Conservation (phyloP, 257 asterid genomes). For the Solanum rostratum region DNA sequence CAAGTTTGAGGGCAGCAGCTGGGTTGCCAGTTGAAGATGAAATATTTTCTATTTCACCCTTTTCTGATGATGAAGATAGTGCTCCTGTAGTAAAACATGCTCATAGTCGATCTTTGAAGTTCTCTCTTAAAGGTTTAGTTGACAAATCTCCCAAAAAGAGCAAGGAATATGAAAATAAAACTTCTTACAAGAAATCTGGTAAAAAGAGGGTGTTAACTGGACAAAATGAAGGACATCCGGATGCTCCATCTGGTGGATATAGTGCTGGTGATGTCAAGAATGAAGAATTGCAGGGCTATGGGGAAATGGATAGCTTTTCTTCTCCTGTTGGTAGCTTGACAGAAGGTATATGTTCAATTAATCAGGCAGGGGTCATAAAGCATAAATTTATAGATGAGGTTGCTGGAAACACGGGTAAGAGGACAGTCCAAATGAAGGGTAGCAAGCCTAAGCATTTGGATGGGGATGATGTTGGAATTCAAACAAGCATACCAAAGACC, state of each 20-base stretch:
- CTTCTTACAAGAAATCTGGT: slow-evolving; percentile 52
- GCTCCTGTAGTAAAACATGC: slow-evolving; percentile 51
- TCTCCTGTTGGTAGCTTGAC: slow-evolving; percentile 55
- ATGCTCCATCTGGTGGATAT: slow-evolving; percentile 19
- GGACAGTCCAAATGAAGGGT: slow-evolving; percentile 59
- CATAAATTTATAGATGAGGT: slow-evolving; percentile 50
- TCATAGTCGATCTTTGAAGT: slow-evolving; percentile 61
- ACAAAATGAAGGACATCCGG: slow-evolving; percentile 24
- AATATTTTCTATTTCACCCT: slow-evolving; percentile 68
- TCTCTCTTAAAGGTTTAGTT: slow-evolving; percentile 72
- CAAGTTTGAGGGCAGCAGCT: slow-evolving; percentile 86
- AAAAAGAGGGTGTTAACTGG: slow-evolving; percentile 47
- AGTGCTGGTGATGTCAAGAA: slow-evolving; percentile 22
- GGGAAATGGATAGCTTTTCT: slow-evolving; percentile 32
- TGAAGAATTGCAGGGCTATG: slow-evolving; percentile 25
- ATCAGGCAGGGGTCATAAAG: slow-evolving; percentile 34
- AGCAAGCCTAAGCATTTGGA: slow-evolving; percentile 29
- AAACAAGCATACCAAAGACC: slow-evolving; percentile 30
- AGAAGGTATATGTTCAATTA: slow-evolving; percentile 34
- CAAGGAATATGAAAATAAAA: slow-evolving; percentile 61
- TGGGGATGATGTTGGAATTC: slow-evolving; percentile 39
- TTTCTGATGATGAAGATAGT: slow-evolving; percentile 90
- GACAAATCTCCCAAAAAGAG: slow-evolving; percentile 71
- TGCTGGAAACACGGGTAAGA: slow-evolving; percentile 26
- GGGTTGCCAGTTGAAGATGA: slow-evolving; percentile 98